A percentile compares a stretch with the other conserved stretches of the same genome.
Evolutionary conservation across 768 basidiomycete genomes (phyloP).

Genomic region (Termitomyces titanicus): DNA sequence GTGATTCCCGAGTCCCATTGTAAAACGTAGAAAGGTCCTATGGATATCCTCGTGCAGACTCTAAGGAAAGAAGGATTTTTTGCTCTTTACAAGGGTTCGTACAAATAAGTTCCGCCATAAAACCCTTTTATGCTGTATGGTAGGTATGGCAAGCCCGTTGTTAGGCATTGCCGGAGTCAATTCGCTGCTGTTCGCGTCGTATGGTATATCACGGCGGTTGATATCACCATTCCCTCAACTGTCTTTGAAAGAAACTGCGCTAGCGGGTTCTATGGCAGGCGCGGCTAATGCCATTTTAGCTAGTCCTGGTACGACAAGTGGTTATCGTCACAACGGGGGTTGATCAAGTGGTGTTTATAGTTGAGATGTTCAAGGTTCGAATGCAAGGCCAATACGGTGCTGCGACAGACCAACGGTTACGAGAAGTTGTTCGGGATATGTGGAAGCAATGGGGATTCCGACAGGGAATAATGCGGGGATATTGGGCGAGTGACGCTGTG

Average conservation of each 20-base stretch:
- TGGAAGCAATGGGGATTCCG: conserved; percentile 84
- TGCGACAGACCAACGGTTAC: conserved; percentile 72
- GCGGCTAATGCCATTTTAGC: conserved; percentile 88
- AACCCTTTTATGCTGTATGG: background rate
- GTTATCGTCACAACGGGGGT: background rate
- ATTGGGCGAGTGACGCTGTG: conserved; percentile 69
- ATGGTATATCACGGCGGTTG: conserved; percentile 74
- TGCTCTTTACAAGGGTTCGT: conserved; percentile 89
- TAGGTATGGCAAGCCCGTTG: conserved; percentile 89
- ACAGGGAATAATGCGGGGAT: conserved; percentile 92
- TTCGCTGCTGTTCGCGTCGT: conserved; percentile 90
- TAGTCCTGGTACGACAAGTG: conserved; percentile 66
- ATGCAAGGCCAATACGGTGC: conserved; percentile 97
- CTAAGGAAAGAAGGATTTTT: conserved; percentile 86
- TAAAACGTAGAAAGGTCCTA: conserved; percentile 73
- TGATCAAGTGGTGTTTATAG: conserved; percentile 32
- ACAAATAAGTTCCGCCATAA: background rate
- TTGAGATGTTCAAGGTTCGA: conserved; percentile 98
- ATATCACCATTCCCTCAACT: conserved; percentile 89
- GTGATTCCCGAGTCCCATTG: background rate
- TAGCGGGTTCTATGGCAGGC: conserved; percentile 91
- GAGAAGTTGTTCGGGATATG: conserved; percentile 74
- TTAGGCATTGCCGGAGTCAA: conserved; percentile 95
- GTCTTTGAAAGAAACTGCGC: conserved; percentile 72
- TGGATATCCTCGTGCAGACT: conserved; percentile 86